phyloP scores from a whole-genome alignment of 2,329 filamentous ascomycete genomes.

The Venturia pyrina region DNA sequence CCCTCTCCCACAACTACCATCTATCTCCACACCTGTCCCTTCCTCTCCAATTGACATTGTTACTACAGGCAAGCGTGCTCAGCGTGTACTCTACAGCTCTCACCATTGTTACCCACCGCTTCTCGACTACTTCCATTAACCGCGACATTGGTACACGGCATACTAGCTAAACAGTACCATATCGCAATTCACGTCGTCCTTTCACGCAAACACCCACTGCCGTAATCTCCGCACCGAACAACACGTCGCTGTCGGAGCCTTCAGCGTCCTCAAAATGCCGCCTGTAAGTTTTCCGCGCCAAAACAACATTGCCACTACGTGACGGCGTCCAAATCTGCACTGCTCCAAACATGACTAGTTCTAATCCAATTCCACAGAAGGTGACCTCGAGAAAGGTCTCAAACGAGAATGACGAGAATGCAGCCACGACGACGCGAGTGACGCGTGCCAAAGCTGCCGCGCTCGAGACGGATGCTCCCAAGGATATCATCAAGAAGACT shows the following conservation, averaged over 20 bases:
- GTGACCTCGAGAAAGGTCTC: conserved; percentile 6
- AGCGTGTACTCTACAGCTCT: not conserved
- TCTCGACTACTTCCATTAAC: not conserved
- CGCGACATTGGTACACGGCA: conserved; percentile 12
- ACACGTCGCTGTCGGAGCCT: not conserved
- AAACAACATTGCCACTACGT: conserved; percentile 11
- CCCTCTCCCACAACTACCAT: not conserved
- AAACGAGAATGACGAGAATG: conserved; percentile 54
- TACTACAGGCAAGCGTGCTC: not conserved
- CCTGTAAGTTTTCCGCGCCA: conserved; percentile 37
- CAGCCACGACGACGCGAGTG: conserved; percentile 65
- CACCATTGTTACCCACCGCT: not conserved
- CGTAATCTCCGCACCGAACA: not conserved
- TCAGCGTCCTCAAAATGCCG: conserved; percentile 38
- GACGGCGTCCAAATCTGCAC: not conserved
- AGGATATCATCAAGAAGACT: conserved; percentile 34
- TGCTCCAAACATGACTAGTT: not conserved
- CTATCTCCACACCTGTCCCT: not conserved
- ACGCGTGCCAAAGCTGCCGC: conserved; percentile 88
- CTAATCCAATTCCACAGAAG: conserved; percentile 10
- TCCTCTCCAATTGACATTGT: not conserved
- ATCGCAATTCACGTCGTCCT: conserved; percentile 8
- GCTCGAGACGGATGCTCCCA: conserved; percentile 29
- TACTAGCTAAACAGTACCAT: conserved; percentile 12
- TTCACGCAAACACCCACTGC: conserved; percentile 6